Base-by-base conservation (phyloP, 2,329 filamentous ascomycete species). In the Xylaria sp. region DNA sequence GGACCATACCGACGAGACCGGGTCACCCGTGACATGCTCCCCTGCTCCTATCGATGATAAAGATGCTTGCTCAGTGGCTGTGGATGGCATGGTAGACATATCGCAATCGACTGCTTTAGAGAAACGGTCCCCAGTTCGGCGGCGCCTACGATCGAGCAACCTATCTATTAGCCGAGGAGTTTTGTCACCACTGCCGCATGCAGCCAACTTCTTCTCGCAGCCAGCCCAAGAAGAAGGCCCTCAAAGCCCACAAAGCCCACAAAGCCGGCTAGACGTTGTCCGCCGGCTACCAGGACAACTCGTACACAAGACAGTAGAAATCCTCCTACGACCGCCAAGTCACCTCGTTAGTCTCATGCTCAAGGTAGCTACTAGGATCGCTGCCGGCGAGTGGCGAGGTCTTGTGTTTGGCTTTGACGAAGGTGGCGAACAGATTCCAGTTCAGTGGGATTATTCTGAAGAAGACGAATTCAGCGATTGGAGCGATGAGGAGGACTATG, bases 341-440 rank as follows among this genome's bases (percentile, higher is more conserved):
- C 85, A 92, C 63, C 80, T 96, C 1, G 82, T 96, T 34, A 79
- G 84, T 21, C 77, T 96, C 39, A 92, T 96, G 79, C 80, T 96
- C 4, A 85, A 86, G 51, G 90, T 96, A 52, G 90, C 92, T 1
- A 87, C 89, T 0, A 86, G 84, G 57, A 91, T 96, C 57, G 82
- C 86, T 1, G 78, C 78, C 24, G 84, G 82, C 17, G 79, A 83
- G 73, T 85, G 81, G 86, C 76, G 82, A 66, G 88, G 83, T 57
- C 72, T 82, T 62, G 76, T 84, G 48, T 78, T 80, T 46, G 82
- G 82, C 9, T 74, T 78, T 48, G 77, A 77, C 26, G 82, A 85
- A 50, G 68, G 72, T 16, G 82, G 81, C 7, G 79, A 82, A 63
- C 69, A 72, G 53, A 81, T 84, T 21, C 78, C 80, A 1, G 83